Evolutionary conservation across 2,329 filamentous ascomycete genomes (phyloP).

Genomic region (Colletotrichum noveboracense): DNA sequence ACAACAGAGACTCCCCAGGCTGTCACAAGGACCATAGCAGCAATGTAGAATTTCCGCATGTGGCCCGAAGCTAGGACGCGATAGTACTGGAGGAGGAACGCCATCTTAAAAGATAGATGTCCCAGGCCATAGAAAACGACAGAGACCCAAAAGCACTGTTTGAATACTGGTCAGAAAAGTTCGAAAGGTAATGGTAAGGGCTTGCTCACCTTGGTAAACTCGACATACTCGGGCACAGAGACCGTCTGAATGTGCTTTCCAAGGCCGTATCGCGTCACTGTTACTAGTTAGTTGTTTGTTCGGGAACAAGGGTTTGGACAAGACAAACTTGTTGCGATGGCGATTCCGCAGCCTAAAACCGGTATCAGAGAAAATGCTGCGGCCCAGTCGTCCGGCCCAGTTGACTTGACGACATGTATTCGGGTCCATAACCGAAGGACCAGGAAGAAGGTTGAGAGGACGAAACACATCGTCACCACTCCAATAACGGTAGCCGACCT

Average conservation of each 20-base stretch:
- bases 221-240: not conserved
- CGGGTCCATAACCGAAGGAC: constrained; percentile 29
- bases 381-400: constrained; percentile 30
- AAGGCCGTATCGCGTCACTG: constrained; percentile 22
- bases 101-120: constrained; percentile 35
- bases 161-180: not conserved
- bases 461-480: constrained; percentile 24
- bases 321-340: not conserved
- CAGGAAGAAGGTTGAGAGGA: constrained; percentile 22
- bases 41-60: constrained; percentile 28
- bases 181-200: not conserved
- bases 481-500: constrained; percentile 20
- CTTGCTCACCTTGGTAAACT: constrained; percentile 12
- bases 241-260: constrained; percentile 21
- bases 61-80: constrained; percentile 33
- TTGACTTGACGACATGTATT: constrained; percentile 26
- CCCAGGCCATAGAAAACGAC: constrained; percentile 34
- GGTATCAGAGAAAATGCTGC: constrained; percentile 25
- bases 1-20: constrained; percentile 30
- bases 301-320: too few species aligned
- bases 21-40: constrained; percentile 27
- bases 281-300: not conserved
- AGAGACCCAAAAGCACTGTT: constrained; percentile 33
- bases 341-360: not conserved
- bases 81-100: constrained; percentile 41